Percentiles rank a stretch among this genome's conserved stretches.
phyloP scores from a whole-genome alignment of 176 grass and related monocot species.

The Elaeis guineensis region DNA sequence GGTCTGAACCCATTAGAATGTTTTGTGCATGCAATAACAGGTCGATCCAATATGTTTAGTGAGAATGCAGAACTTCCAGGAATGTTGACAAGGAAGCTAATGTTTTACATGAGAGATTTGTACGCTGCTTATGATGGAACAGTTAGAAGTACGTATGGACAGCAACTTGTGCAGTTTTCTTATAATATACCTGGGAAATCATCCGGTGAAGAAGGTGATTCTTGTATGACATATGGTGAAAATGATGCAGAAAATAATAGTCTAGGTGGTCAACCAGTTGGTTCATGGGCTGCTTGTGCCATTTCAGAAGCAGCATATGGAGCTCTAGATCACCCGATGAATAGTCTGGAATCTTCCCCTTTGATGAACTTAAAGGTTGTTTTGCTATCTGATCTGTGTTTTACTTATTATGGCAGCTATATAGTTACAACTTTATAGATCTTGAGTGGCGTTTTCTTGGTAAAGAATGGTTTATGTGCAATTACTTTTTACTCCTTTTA shows the following conservation, averaged over 20 bases:
- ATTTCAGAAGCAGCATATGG: slow-evolving; percentile 98
- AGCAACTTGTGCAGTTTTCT: slow-evolving; percentile 72
- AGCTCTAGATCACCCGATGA: slow-evolving; percentile 70
- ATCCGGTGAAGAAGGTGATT: neutral
- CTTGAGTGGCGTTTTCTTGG: too few species aligned
- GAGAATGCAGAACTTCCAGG: slow-evolving; percentile 84
- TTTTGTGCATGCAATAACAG: slow-evolving; percentile 70
- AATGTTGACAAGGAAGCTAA: slow-evolving; percentile 66
- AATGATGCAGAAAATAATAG: slow-evolving; percentile 15
- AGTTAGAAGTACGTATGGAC: slow-evolving; percentile 63
- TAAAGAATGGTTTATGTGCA: too few species aligned
- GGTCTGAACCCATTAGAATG: slow-evolving; percentile 88
- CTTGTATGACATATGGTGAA: neutral
- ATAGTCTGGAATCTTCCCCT: slow-evolving; percentile 65
- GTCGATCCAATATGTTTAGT: slow-evolving; percentile 65
- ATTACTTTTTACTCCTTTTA: too few species aligned
- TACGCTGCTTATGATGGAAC: slow-evolving; percentile 87
- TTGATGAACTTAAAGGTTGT: slow-evolving; percentile 77
- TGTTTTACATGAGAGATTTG: slow-evolving; percentile 81
- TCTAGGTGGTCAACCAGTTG: slow-evolving; percentile 62
- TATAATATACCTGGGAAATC: slow-evolving; percentile 35
- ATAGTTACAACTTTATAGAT: too few species aligned
- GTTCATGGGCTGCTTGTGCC: slow-evolving; percentile 70
- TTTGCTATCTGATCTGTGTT: neutral
- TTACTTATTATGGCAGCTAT: neutral